Conservation (phyloP, 2,329 filamentous ascomycete genomes). For the Aspergillus luchuensis region DNA sequence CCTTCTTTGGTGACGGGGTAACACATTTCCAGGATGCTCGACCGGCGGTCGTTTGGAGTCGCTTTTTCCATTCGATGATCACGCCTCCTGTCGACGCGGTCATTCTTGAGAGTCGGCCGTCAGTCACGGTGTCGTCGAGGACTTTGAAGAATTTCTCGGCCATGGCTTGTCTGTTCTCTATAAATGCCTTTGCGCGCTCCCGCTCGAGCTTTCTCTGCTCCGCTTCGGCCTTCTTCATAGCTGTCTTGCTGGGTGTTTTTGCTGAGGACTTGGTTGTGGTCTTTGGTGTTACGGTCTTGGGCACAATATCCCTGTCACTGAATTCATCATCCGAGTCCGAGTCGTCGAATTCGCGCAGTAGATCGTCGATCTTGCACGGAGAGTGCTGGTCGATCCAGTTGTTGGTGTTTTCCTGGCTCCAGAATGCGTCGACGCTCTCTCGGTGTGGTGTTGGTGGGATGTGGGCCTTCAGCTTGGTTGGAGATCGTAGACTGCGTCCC, state of each 20-base stretch:
- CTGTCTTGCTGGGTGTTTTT: slow-evolving; percentile 39
- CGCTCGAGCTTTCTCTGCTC: slow-evolving; percentile 39
- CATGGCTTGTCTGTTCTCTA: slow-evolving; percentile 54
- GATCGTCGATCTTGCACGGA: slow-evolving; percentile 46
- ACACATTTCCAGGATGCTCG: slow-evolving; percentile 66
- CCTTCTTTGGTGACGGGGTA: slow-evolving; percentile 14
- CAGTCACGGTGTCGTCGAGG: slow-evolving; percentile 56
- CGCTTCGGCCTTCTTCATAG: slow-evolving; percentile 41
- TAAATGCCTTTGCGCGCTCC: slow-evolving; percentile 53
- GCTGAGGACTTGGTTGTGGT: slow-evolving; percentile 12
- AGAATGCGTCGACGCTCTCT: slow-evolving; percentile 57
- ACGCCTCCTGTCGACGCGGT: slow-evolving; percentile 59
- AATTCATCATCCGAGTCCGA: slow-evolving; percentile 39
- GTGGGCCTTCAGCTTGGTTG: slow-evolving; percentile 46
- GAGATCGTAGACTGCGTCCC: slow-evolving; percentile 45
- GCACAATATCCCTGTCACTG: slow-evolving; percentile 24
- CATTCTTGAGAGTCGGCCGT: slow-evolving; percentile 51
- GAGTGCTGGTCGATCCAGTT: slow-evolving; percentile 59
- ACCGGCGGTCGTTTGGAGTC: slow-evolving; percentile 62
- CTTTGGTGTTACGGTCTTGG: neutral
- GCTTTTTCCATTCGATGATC: slow-evolving; percentile 63
- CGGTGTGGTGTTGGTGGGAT: slow-evolving; percentile 55
- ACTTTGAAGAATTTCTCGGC: slow-evolving; percentile 58
- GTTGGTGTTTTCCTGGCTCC: slow-evolving; percentile 55
- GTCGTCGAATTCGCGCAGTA: slow-evolving; percentile 39